These are phyloP conservation scores for Ascochyta rabiei DNA, from an alignment of 2,329 filamentous ascomycete genomes.

Conservation along the genomic window DNA sequence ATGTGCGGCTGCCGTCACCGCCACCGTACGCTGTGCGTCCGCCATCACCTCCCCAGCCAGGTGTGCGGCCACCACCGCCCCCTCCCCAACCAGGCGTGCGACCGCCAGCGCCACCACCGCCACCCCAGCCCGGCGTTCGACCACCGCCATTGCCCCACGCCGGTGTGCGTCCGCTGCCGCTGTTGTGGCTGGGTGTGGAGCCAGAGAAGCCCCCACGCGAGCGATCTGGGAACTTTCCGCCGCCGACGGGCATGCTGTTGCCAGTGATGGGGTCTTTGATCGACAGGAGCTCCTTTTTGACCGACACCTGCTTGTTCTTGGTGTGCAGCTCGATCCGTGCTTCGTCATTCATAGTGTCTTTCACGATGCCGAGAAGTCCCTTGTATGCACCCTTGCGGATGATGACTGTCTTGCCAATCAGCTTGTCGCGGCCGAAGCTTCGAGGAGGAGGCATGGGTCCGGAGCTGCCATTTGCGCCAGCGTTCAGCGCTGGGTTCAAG, in stretches of 20 bases:
- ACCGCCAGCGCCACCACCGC: constrained; percentile 53
- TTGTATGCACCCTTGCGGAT: constrained; percentile 90
- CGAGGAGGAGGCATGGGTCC: constrained; percentile 70
- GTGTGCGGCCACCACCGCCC: constrained; percentile 52
- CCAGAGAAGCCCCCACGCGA: constrained; percentile 48
- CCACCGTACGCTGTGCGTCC: constrained; percentile 47
- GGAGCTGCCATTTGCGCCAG: constrained; percentile 59
- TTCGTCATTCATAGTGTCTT: constrained; percentile 85
- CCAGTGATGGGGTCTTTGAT: constrained; percentile 84
- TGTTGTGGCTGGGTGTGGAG: constrained; percentile 45
- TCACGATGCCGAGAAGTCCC: constrained; percentile 91
- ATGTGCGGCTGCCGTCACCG: constrained; percentile 46
- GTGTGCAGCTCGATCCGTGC: constrained; percentile 93
- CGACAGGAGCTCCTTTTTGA: constrained; percentile 79
- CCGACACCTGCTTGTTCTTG: constrained; percentile 87
- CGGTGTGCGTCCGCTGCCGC: constrained; percentile 44
- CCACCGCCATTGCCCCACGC: constrained; percentile 36
- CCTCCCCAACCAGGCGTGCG: constrained; percentile 53
- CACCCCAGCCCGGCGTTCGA: constrained; percentile 54
- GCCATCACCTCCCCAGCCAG: constrained; percentile 55
- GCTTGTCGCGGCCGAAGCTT: constrained; percentile 75
- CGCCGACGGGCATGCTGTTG: constrained; percentile 72
- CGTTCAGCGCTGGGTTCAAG: constrained; percentile 85
- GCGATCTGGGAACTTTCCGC: constrained; percentile 44
- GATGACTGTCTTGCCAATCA: constrained; percentile 90